phyloP scores from a whole-genome alignment of 148 eudicot genomes.

The Talinum fruticosum region DNA sequence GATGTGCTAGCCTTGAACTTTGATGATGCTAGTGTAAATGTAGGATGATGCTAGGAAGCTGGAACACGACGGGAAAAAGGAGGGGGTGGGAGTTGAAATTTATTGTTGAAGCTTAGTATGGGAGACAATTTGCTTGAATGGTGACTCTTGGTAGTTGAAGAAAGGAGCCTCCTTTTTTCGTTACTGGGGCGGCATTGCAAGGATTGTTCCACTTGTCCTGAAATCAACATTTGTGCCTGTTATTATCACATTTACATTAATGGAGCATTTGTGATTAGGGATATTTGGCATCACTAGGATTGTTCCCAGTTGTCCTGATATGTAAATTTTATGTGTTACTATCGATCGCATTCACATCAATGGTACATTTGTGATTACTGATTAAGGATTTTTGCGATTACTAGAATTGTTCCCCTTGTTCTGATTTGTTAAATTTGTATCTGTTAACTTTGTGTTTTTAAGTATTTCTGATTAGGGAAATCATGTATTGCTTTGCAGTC shows the following conservation, averaged over 20 bases:
- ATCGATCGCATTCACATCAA: no score
- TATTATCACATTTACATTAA: neutral
- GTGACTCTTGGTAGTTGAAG: conserved; percentile 13
- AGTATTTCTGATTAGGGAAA: neutral
- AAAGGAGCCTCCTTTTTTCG: neutral
- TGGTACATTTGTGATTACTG: neutral
- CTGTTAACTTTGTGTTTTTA: neutral
- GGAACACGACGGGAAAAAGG: neutral
- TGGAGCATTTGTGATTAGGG: neutral
- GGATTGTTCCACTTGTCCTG: neutral
- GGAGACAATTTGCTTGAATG: conserved; percentile 2
- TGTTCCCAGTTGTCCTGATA: neutral
- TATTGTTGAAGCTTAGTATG: conserved; percentile 12
- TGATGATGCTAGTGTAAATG: neutral
- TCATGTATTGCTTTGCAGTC: neutral
- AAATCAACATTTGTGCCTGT: neutral
- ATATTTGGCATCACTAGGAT: neutral
- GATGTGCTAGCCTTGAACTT: conserved; percentile 1
- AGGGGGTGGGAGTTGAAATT: neutral
- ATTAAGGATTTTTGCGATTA: no score
- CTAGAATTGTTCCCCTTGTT: neutral
- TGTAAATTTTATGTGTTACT: neutral
- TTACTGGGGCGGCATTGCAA: neutral
- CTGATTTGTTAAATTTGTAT: neutral
- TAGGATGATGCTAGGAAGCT: neutral